Evolutionary conservation across 2,329 filamentous ascomycete species (phyloP), one percentile per base, ranked within the genome.

Genomic region (Dothideomycetes sp.): DNA sequence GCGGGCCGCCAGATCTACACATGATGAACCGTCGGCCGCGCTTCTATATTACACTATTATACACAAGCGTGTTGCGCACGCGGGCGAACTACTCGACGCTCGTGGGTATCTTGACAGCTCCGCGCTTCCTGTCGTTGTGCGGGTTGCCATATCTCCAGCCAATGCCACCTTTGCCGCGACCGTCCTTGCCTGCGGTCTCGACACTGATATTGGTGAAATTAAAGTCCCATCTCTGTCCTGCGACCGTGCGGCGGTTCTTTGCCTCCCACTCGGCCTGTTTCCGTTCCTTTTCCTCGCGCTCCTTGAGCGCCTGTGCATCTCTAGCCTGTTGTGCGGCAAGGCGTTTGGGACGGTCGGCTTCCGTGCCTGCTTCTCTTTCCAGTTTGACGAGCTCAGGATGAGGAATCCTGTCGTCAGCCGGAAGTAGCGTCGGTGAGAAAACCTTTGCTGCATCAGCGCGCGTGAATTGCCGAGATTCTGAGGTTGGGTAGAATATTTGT

Each of bases 401-500:
- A 1, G 77, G 75, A 34, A 81, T 79, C 37, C 77, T 73, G 38
- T 70, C 65, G 47, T 81, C 77, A 7, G 76, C 74, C 1, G 77
- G 72, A 31, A 77, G 70, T 10, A 81, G 66, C 2, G 69, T 65
- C 38, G 70, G 63, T 22, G 69, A 63, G 56, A 81, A 80, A 19
- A 75, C 75, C 43, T 72, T 72, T 14, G 72, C 77, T 3, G 77
- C 77, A 48, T 80, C 77, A n/a, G 64, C 66, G 51, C 77, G 74
- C n/a, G 72, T 80, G 56, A 80, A 80, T 16, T 68, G 65, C 4
- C 76, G 70, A 1, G 76, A 79, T 54, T 81, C 77, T 4, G 76
- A 72, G 16, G 74, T 69, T 1, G 77, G 77, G 42, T 76, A 72
- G 60, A 80, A 81, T 38, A 80, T 60, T 64, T 75, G 63, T 51